phyloP scores from a whole-genome alignment of 495 filamentous ascomycete species.

The Penicillium chermesinum region DNA sequence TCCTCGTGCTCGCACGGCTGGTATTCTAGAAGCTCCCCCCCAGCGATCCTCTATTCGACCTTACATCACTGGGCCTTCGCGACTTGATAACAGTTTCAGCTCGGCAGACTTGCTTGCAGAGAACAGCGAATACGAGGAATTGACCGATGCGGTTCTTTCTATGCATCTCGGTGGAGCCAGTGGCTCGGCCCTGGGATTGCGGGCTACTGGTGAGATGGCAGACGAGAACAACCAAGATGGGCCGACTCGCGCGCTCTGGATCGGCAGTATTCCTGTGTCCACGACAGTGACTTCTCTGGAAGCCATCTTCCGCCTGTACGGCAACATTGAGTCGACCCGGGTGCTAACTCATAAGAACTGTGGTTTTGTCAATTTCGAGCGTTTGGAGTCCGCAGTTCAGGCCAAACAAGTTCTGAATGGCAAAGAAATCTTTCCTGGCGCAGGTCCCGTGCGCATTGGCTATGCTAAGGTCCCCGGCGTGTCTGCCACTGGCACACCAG shows the following conservation, averaged over 20 bases:
- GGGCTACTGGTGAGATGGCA: conserved; percentile 31
- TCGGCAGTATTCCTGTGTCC: conserved; percentile 95
- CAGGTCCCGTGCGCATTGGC: conserved; percentile 89
- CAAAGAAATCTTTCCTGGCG: conserved; percentile 97
- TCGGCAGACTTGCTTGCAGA: conserved; percentile 74
- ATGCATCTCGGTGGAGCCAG: conserved; percentile 66
- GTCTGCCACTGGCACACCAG: conserved; percentile 71
- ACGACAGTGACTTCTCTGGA: conserved; percentile 90
- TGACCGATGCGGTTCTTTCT: conserved; percentile 70
- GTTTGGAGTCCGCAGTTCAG: conserved; percentile 78
- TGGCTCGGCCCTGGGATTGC: conserved; percentile 50
- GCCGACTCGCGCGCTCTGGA: conserved; percentile 90
- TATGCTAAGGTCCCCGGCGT: conserved; percentile 94
- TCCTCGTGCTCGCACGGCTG: conserved; percentile 83
- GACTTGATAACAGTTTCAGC: conserved; percentile 78
- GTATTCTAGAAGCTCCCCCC: conserved; percentile 80
- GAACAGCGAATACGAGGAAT: conserved; percentile 65
- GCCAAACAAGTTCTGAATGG: conserved; percentile 85
- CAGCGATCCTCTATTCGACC: conserved; percentile 65
- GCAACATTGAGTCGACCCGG: conserved; percentile 83
- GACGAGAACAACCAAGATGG: conserved; percentile 82
- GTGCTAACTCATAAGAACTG: conserved; percentile 99
- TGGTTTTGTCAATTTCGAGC: conserved; percentile 96
- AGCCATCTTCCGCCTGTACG: conserved; percentile 87
- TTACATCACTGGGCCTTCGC: conserved; percentile 72